Conservation (phyloP, 768 basidiomycete genomes). For the Pholiota conissans region DNA sequence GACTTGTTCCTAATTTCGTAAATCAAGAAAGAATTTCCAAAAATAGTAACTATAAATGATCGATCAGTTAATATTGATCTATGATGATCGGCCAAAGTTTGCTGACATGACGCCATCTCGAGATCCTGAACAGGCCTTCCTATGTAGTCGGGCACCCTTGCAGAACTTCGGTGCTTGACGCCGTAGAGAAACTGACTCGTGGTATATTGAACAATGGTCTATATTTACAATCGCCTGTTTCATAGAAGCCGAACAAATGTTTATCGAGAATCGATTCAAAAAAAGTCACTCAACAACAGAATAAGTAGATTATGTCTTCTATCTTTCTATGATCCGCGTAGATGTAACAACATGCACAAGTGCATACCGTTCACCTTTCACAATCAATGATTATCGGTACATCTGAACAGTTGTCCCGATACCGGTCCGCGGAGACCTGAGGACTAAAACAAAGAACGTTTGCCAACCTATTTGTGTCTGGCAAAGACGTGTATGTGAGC, state of each 20-base stretch:
- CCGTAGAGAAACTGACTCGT: too few relatives aligned
- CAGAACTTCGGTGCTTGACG: too few relatives aligned
- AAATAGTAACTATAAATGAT: not conserved
- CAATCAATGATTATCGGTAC: not conserved
- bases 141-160: too few relatives aligned
- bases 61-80: not conserved
- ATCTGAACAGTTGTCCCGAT: too few relatives aligned
- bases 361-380: not conserved
- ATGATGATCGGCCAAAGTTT: not conserved
- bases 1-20: not conserved
- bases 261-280: not conserved
- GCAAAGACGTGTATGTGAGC: conserved; percentile 91
- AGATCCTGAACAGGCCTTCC: not conserved
- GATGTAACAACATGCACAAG: not conserved
- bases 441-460: not conserved
- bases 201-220: too few relatives aligned
- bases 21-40: not conserved
- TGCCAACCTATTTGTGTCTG: conserved; percentile 28
- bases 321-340: not conserved
- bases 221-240: too few relatives aligned
- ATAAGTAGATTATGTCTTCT: not conserved
- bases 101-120: not conserved
- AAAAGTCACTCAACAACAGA: not conserved
- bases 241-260: too few relatives aligned
- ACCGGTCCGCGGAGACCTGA: not conserved